phyloP scores from a whole-genome alignment of 2,329 filamentous ascomycete genomes.

The Diaporthe capsici region DNA sequence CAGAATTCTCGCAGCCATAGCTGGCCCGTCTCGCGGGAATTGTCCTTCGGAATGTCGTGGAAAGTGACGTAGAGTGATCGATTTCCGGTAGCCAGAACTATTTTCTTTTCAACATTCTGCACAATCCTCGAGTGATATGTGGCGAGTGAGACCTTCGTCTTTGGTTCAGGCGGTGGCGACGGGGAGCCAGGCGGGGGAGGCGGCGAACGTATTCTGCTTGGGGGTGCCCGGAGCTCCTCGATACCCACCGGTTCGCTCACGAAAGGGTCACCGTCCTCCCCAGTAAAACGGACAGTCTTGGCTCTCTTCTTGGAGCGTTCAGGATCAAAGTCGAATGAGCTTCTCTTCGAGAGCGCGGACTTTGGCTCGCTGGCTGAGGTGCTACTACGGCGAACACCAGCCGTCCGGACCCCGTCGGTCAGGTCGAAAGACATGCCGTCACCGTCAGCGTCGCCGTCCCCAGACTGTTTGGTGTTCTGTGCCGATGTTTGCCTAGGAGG shows the following conservation, averaged over 20 bases:
- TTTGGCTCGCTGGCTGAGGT: conserved; percentile 6
- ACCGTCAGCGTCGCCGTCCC: neutral
- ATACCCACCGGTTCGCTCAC: conserved; percentile 47
- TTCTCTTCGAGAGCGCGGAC: conserved; percentile 29
- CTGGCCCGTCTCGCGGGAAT: conserved; percentile 33
- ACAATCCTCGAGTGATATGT: conserved; percentile 33
- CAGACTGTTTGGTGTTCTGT: neutral
- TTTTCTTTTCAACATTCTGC: conserved; percentile 44
- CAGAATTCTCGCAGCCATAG: conserved; percentile 47
- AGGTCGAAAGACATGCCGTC: neutral
- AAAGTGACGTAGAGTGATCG: conserved; percentile 45
- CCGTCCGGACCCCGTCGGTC: conserved; percentile 17
- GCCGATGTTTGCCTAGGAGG: conserved; percentile 8
- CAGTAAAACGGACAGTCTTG: conserved; percentile 56
- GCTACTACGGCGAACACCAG: conserved; percentile 36
- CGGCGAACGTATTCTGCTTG: conserved; percentile 25
- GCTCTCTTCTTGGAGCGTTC: conserved; percentile 47
- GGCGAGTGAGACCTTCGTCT: conserved; percentile 35
- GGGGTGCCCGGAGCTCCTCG: conserved; percentile 34
- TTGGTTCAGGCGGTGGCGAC: conserved; percentile 34
- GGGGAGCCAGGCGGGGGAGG: conserved; percentile 3
- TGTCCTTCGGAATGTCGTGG: conserved; percentile 44
- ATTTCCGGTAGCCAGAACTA: conserved; percentile 43
- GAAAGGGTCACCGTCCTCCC: conserved; percentile 43
- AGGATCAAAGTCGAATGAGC: conserved; percentile 2